Percentiles rank a stretch among this genome's conserved stretches.
These are phyloP conservation scores for Alliaria petiolata DNA, from an alignment of 345 rosid species.

Conservation along the genomic window DNA sequence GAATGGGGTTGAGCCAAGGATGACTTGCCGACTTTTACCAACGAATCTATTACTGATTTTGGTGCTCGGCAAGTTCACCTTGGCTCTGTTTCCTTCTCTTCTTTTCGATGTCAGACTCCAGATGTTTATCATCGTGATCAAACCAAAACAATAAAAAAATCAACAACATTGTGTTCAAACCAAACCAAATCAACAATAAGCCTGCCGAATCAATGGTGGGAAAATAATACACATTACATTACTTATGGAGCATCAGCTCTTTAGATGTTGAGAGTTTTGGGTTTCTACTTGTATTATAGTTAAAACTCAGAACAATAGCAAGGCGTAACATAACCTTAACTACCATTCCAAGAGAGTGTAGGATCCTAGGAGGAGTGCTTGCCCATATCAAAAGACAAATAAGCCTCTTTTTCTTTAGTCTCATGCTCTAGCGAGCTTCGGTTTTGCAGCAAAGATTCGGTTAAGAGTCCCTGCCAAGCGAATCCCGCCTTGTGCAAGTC, in stretches of 20 bases:
- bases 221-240: too few relatives aligned
- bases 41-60: not conserved
- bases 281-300: too few relatives aligned
- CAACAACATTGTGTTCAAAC: too few relatives aligned
- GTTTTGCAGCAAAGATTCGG: constrained; percentile 51
- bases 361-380: not conserved
- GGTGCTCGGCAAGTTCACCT: constrained; percentile 29
- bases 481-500: too few relatives aligned
- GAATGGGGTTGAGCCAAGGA: constrained; percentile 36
- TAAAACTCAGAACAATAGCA: not conserved
- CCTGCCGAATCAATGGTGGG: too few relatives aligned
- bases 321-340: not conserved
- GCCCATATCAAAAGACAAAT: not conserved
- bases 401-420: not conserved
- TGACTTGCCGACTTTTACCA: constrained; percentile 28
- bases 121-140: too few relatives aligned
- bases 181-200: too few relatives aligned
- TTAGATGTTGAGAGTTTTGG: too few relatives aligned
- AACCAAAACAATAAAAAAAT: too few relatives aligned
- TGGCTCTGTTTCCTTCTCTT: constrained; percentile 36
- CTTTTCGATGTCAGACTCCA: constrained; percentile 33
- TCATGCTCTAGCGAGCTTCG: constrained; percentile 42
- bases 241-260: too few relatives aligned
- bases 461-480: constrained; percentile 47
- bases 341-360: not conserved